These are phyloP conservation scores for Endoconidiophora laricicola DNA, from an alignment of 2,329 filamentous ascomycete genomes.

Conservation along the genomic window DNA sequence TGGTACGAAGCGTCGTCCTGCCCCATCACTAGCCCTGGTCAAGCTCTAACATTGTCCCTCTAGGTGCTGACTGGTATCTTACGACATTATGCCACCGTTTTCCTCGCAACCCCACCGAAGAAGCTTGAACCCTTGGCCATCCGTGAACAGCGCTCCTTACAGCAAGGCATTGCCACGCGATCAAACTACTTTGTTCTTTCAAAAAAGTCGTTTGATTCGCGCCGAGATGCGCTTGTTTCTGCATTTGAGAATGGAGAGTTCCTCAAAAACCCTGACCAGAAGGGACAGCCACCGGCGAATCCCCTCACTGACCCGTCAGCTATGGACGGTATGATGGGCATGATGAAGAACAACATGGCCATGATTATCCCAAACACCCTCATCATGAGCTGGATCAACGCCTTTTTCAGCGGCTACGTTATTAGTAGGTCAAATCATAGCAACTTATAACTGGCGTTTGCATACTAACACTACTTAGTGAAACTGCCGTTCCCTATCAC, in stretches of 20 bases:
- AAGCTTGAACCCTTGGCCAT: slow-evolving; percentile 57
- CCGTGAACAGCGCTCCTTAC: slow-evolving; percentile 71
- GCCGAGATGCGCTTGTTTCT: slow-evolving; percentile 64
- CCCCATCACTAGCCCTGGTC: background rate
- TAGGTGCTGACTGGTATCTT: slow-evolving; percentile 80
- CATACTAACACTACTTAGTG: slow-evolving; percentile 33
- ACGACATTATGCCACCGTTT: slow-evolving; percentile 87
- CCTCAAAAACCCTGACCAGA: slow-evolving; percentile 72
- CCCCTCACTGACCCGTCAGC: slow-evolving; percentile 88
- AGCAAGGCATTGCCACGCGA: slow-evolving; percentile 72
- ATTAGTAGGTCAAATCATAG: slow-evolving; percentile 45
- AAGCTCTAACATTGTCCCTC: background rate
- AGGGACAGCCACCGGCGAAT: slow-evolving; percentile 77
- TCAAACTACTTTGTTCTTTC: slow-evolving; percentile 69
- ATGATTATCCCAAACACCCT: slow-evolving; percentile 99
- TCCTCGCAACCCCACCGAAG: slow-evolving; percentile 76
- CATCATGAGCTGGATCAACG: slow-evolving; percentile 99
- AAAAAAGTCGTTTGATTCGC: slow-evolving; percentile 55
- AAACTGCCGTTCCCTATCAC: slow-evolving; percentile 95
- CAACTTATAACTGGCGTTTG: background rate
- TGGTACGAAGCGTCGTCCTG: slow-evolving; percentile 33
- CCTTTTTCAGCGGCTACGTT: slow-evolving; percentile 95
- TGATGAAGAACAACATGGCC: slow-evolving; percentile 99
- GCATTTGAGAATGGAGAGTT: slow-evolving; percentile 77
- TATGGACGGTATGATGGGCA: slow-evolving; percentile 99